These are phyloP conservation scores for Fusarium vanettenii DNA, from an alignment of 2,329 filamentous ascomycete species.

Conservation along the genomic window DNA sequence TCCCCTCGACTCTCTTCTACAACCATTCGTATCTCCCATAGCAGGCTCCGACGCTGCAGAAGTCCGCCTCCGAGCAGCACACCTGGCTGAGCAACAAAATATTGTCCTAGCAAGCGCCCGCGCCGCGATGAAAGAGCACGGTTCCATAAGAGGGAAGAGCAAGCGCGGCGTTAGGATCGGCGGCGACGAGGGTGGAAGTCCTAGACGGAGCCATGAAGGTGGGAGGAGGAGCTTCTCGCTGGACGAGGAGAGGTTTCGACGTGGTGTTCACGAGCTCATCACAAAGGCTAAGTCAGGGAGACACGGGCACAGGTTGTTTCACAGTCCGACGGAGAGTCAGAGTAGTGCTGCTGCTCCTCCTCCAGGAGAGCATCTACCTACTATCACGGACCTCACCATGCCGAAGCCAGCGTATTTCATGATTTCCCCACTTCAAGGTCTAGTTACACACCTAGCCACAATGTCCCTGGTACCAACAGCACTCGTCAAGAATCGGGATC, in stretches of 20 bases:
- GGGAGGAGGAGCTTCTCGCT: conserved; percentile 52
- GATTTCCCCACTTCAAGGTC: conserved; percentile 74
- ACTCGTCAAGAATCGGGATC: conserved; percentile 36
- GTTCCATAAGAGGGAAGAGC: conserved; percentile 39
- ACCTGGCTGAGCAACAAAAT: conserved; percentile 74
- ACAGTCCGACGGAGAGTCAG: conserved; percentile 2
- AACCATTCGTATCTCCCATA: conserved; percentile 65
- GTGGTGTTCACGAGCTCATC: conserved; percentile 61
- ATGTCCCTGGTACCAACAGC: conserved; percentile 62
- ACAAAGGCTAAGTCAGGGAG: conserved; percentile 50
- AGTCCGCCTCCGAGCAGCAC: conserved; percentile 76
- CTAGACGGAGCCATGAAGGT: conserved; percentile 54
- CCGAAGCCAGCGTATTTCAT: conserved; percentile 69
- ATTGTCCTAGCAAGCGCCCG: conserved; percentile 54
- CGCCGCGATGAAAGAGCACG: conserved; percentile 45
- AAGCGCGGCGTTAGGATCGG: conserved; percentile 60
- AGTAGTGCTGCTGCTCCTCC: conserved; percentile 22
- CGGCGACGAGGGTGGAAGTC: conserved; percentile 58
- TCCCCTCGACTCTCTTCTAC: conserved; percentile 67
- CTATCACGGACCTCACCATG: conserved; percentile 48
- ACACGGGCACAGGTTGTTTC: conserved; percentile 30
- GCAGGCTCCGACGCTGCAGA: conserved; percentile 72
- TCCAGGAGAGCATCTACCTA: conserved; percentile 43
- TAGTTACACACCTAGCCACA: conserved; percentile 71
- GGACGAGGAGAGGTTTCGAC: conserved; percentile 61